phyloP scores from a whole-genome alignment of 345 rosid genomes.

The Sisymbrium altissimum region DNA sequence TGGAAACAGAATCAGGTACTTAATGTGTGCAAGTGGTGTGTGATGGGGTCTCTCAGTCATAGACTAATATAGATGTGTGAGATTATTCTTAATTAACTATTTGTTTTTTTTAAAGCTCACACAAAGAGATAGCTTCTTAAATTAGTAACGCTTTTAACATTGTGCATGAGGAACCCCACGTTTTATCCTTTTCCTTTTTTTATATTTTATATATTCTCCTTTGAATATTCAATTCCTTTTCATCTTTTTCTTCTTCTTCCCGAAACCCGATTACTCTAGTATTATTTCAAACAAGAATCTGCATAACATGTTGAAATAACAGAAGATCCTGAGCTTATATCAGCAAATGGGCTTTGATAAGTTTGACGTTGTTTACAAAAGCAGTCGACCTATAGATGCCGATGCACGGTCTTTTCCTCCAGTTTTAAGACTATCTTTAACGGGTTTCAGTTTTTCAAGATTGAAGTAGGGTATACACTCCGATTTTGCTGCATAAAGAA shows the following conservation, averaged over 20 bases:
- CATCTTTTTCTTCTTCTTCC: not conserved
- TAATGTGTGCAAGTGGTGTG: constrained; percentile 28
- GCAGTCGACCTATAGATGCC: not conserved
- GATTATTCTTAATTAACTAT: constrained; percentile 18
- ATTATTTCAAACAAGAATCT: not conserved
- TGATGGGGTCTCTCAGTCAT: constrained; percentile 17
- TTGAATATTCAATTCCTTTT: constrained; percentile 20
- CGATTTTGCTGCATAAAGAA: not conserved
- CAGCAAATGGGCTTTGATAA: not conserved
- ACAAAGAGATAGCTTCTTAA: constrained; percentile 10
- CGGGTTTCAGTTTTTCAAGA: not conserved
- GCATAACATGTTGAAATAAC: not conserved
- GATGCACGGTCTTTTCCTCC: not conserved
- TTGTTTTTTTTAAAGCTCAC: not conserved
- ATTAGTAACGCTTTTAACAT: constrained; percentile 19
- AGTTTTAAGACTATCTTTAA: not conserved
- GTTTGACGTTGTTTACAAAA: not conserved
- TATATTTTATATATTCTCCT: not conserved
- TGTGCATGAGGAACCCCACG: constrained; percentile 26
- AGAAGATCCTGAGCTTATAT: not conserved
- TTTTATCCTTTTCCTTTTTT: not conserved
- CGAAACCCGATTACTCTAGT: not conserved
- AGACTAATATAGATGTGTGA: constrained; percentile 26
- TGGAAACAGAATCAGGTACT: constrained; percentile 31
- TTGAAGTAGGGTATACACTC: not conserved